Base-by-base conservation (phyloP, 768 basidiomycete genomes). In the Boletus rufocinnamomeus region DNA sequence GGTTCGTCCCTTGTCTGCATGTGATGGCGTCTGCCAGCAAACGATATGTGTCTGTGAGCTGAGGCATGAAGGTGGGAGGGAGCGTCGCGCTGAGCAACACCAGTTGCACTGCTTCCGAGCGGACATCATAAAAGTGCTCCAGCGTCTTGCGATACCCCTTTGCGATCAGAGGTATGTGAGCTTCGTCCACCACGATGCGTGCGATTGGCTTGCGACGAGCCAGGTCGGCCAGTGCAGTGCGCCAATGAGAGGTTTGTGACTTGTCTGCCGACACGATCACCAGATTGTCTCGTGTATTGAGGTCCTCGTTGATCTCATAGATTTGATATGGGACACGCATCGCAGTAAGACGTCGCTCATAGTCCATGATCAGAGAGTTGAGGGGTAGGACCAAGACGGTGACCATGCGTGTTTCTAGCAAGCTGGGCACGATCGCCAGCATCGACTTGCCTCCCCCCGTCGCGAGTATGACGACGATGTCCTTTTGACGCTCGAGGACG, bases 161-260 rank as follows among this genome's bases (percentile, higher is more conserved):
- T 13, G 59, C 46, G 0, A 53, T 56, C 4, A 66, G 4, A 0
- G 63, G 63, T 2, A 68, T 59, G 21, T 71, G 68, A 0, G 64
- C 65, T 30, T 74, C 69, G 19, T 75, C 69, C 2, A 74, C 34
- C 0, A 74, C 46, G 0, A 54, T 38, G 0, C 66, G 59, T 0
- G 59, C 37, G 0, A 75, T 44, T 0, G 41, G 21, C 7, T 44
- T 57, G 0, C 25, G 2, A 0, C 32, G 30, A 4, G 50, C 27
- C 0, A 69, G 56, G 0, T 52, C 6, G 0, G 43, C 32, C 3
- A 74, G 44, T 1, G 53, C 38, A 2, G 43, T 13, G 1, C 19
- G 17, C 65, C 66, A 76, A 0, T 28, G 9, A 1, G 21, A 0
- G 0, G 43, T 62, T 14, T 48, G 40, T 0, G 52, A 35, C 23